Base-by-base conservation (phyloP, 2,329 filamentous ascomycete species). In the Phaeosphaeria sp. region DNA sequence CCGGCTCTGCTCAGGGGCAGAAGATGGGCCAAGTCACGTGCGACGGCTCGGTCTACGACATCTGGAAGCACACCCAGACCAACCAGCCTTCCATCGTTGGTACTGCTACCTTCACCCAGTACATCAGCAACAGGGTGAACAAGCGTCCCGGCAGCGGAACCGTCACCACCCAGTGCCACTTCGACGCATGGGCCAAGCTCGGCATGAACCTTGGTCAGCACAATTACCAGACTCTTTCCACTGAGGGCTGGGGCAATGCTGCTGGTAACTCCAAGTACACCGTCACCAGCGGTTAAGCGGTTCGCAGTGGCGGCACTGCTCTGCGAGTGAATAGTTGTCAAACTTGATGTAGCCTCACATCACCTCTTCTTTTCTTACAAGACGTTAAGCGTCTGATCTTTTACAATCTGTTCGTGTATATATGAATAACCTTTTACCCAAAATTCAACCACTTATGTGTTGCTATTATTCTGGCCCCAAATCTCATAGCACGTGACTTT, bases 61-160 rank as follows among this genome's bases (percentile, higher is more conserved):
- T 75, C 63, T 71, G 65, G 67, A 69, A 68, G 64, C 64, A 69
- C 57, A 61, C 60, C 39, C 72, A 72, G 53, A 59, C 69, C 59
- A 80, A 83, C 63, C 75, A 77, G 57, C 81, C 81, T 20, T 82
- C 79, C 20, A 83, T 83, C 51, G 59, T 77, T 6, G 82, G 83
- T 27, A 83, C 78, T 3, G 64, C 69, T 8, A 84, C 81, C 21
- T 84, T 85, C 67, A 74, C 77, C 64, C 83, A 85, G 73, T 85
- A 80, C 75, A 84, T 80, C 77, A 67, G 61, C 54, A 70, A 73
- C 57, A 60, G 72, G 20, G 55, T 57, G 30, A 59, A 50, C 49
- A 72, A 73, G 66, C 55, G 72, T 24, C 60, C 66, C 22, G 67
- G 65, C 42, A 68, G 68, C 50, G 71, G 70, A 13, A 74, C 72